Conservation (phyloP, 257 asterid species). For the Nicotiana noctiflora region DNA sequence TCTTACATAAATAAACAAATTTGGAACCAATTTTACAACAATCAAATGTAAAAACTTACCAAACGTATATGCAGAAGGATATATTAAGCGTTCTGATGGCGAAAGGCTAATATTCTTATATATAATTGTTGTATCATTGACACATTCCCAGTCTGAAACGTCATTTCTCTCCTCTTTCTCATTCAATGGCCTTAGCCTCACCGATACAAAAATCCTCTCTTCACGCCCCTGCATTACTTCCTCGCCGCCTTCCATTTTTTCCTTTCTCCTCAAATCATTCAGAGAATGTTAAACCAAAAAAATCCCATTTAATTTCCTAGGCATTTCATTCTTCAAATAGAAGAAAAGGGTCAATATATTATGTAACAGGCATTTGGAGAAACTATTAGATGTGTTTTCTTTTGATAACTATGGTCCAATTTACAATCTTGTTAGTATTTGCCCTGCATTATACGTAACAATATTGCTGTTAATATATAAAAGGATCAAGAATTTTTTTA, state of each 20-base stretch:
- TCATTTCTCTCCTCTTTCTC: conserved; percentile 47
- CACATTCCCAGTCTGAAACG: conserved; percentile 75
- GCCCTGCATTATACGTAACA: not conserved
- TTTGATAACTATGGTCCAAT: not conserved
- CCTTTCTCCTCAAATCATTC: conserved; percentile 27
- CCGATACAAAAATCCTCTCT: conserved; percentile 82
- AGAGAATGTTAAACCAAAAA: not conserved
- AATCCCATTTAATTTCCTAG: not conserved
- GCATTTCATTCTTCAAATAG: not conserved
- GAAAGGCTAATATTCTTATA: conserved; percentile 44
- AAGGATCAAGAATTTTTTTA: not conserved
- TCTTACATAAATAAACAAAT: not conserved
- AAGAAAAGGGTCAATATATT: not conserved
- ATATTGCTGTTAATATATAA: not conserved
- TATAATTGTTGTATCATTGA: conserved; percentile 57
- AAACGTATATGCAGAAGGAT: conserved; percentile 61
- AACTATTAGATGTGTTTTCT: not conserved
- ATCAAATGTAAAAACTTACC: conserved; percentile 33
- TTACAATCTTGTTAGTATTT: not conserved
- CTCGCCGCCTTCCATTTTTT: conserved; percentile 17
- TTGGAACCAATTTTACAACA: not conserved
- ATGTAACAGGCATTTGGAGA: not conserved
- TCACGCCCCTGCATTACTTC: conserved; percentile 27
- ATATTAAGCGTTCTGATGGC: conserved; percentile 45
- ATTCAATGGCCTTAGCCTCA: conserved; percentile 73